Percentiles rank a stretch among this genome's conserved stretches.
These are phyloP conservation scores for Asterochloris sp. DNA, from an alignment of 139 green algal species.

Conservation along the genomic window DNA sequence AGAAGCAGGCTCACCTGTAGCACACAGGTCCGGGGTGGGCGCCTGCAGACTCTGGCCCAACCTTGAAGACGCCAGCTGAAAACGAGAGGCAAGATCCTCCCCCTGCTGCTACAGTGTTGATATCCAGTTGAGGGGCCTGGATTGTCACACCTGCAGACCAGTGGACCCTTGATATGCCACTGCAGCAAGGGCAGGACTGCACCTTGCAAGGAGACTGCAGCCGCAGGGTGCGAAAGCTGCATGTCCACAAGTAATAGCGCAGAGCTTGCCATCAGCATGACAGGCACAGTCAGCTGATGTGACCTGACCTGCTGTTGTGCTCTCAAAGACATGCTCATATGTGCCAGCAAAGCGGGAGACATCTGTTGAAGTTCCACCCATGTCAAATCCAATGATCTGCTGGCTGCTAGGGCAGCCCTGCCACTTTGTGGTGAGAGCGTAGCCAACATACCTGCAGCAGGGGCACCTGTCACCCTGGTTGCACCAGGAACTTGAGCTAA, in stretches of 20 bases:
- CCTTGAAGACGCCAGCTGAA: conserved; percentile 52
- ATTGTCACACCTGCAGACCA: conserved; percentile 32
- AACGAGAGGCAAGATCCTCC: conserved; percentile 85
- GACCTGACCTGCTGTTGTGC: conserved; percentile 81
- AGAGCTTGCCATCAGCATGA: neutral
- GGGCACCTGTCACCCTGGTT: no score
- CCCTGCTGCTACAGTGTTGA: conserved; percentile 97
- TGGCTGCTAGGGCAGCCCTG: conserved; percentile 23
- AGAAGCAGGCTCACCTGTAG: conserved; percentile 52
- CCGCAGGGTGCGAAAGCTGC: no score
- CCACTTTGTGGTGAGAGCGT: conserved; percentile 79
- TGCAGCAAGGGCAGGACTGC: neutral
- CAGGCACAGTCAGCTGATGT: conserved; percentile 25
- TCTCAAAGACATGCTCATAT: conserved; percentile 94
- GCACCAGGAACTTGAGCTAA: no score
- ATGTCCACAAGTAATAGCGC: no score
- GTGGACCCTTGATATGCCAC: neutral
- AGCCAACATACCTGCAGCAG: conserved; percentile 77
- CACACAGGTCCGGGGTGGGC: conserved; percentile 93
- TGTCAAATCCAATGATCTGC: conserved; percentile 97
- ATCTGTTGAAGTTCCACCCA: conserved; percentile 91
- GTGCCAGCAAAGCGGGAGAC: conserved; percentile 85
- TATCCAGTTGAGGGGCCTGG: conserved; percentile 95
- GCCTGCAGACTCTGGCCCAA: conserved; percentile 92
- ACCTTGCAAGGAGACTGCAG: no score